Conservation (phyloP, 805 yeast species). For the Wickerhamomyces chaumierensis region DNA sequence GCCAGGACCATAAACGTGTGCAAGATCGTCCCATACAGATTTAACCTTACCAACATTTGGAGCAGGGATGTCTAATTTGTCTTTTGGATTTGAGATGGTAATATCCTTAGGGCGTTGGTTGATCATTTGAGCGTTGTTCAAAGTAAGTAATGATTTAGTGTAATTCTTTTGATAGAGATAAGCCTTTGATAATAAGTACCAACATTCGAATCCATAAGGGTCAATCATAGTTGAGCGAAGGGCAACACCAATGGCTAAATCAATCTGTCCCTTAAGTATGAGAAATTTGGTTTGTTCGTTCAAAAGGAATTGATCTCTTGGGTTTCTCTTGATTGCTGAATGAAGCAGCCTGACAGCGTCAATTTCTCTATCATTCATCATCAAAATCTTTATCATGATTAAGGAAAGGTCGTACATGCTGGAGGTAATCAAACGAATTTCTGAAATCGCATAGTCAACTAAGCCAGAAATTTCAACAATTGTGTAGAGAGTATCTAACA, state of each 20-base stretch:
- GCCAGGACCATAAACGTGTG: constrained; percentile 17
- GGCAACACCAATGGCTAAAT: constrained; percentile 49
- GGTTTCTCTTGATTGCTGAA: constrained; percentile 15
- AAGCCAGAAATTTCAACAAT: constrained; percentile 28
- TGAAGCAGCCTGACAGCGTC: constrained; percentile 23
- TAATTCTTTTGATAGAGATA: constrained; percentile 47
- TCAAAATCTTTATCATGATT: constrained; percentile 20
- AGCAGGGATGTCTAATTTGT: constrained; percentile 33
- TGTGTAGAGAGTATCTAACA: constrained; percentile 60
- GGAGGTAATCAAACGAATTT: constrained; percentile 18
- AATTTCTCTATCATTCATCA: constrained; percentile 23
- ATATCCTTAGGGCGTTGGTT: constrained; percentile 29
- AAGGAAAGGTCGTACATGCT: constrained; percentile 15
- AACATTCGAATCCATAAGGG: constrained; percentile 68
- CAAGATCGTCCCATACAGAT: constrained; percentile 31
- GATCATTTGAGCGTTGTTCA: constrained; percentile 71
- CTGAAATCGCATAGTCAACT: constrained; percentile 26
- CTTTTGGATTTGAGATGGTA: constrained; percentile 31
- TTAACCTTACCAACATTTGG: constrained; percentile 44
- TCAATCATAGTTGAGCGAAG: constrained; percentile 47
- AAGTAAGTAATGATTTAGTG: constrained; percentile 47
- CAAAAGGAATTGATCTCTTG: constrained; percentile 12
- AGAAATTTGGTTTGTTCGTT: constrained; percentile 50
- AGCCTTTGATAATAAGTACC: constrained; percentile 55
- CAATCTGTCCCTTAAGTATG: constrained; percentile 38